These are phyloP conservation scores for Capsella rubella DNA, from an alignment of 441 rosid species.

Conservation along the genomic window DNA sequence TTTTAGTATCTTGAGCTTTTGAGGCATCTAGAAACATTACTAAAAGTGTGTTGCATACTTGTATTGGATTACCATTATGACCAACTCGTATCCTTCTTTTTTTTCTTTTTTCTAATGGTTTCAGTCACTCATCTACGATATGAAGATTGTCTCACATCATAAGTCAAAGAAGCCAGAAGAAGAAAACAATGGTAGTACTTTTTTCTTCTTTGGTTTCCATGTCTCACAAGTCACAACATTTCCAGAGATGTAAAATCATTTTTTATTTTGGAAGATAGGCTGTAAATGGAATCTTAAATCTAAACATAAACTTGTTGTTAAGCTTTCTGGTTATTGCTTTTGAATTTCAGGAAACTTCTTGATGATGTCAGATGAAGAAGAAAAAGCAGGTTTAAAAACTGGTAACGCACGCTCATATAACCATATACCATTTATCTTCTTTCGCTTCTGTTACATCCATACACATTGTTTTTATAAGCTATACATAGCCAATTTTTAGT, in stretches of 20 bases:
- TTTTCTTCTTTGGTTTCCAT: conserved; percentile 9
- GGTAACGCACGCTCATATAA: conserved; percentile 39
- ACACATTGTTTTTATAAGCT: conserved; percentile 26
- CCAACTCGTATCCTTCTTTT: conserved; percentile 20
- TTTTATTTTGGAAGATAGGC: conserved; percentile 24
- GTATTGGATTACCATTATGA: neutral
- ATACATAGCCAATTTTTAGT: conserved; percentile 40
- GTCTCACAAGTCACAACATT: neutral
- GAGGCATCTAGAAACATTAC: neutral
- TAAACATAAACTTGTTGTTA: conserved; percentile 22
- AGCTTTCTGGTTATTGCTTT: conserved; percentile 18
- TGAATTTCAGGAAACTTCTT: conserved; percentile 11
- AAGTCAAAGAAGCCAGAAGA: conserved; percentile 17
- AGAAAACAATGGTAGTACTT: conserved; percentile 5
- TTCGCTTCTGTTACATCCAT: conserved; percentile 37
- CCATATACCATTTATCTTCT: conserved; percentile 22
- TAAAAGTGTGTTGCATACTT: neutral
- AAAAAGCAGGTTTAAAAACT: conserved; percentile 11
- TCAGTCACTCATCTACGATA: conserved; percentile 38
- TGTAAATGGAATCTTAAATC: conserved; percentile 8
- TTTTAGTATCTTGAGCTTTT: conserved; percentile 9
- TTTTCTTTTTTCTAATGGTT: conserved; percentile 15
- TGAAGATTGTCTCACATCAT: conserved; percentile 13
- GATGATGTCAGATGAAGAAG: conserved; percentile 10
- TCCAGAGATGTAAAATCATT: neutral